These are phyloP conservation scores for Globisporangium solare DNA, from an alignment of 352 stramenopile genomes.

Conservation along the genomic window DNA sequence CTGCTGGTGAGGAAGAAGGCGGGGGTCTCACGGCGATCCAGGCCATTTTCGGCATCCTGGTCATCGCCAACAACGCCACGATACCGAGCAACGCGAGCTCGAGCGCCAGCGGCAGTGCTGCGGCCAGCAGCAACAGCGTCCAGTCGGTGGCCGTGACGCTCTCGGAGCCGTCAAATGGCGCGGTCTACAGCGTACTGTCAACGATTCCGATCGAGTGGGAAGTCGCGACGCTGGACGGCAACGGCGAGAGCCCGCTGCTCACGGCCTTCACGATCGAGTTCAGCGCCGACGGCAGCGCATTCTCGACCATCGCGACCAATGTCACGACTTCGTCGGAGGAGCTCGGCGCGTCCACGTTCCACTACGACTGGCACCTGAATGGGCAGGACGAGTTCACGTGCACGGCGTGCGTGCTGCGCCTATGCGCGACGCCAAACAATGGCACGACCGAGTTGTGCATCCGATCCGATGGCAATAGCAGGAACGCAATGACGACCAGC, in stretches of 20 bases:
- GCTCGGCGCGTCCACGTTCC: slow-evolving; percentile 17
- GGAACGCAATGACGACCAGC: too few relatives aligned
- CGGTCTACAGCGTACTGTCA: slow-evolving; percentile 38
- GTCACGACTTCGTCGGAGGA: slow-evolving; percentile 8
- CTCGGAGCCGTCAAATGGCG: slow-evolving; percentile 32
- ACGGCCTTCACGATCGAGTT: slow-evolving; percentile 40
- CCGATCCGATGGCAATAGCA: slow-evolving; percentile 33
- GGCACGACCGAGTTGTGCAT: slow-evolving; percentile 31
- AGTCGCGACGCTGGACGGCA: slow-evolving; percentile 21
- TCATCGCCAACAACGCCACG: slow-evolving; percentile 14
- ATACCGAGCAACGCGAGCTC: neutral
- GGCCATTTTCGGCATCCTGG: slow-evolving; percentile 33
- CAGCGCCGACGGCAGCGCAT: slow-evolving; percentile 31
- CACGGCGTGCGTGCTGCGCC: slow-evolving; percentile 36
- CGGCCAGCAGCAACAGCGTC: neutral
- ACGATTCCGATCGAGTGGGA: slow-evolving; percentile 39
- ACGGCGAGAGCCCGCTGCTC: slow-evolving; percentile 13
- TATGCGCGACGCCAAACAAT: slow-evolving; percentile 23
- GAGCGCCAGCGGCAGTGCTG: neutral
- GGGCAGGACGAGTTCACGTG: slow-evolving; percentile 35
- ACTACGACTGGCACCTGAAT: slow-evolving; percentile 42
- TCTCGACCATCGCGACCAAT: slow-evolving; percentile 26
- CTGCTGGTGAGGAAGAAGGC: neutral
- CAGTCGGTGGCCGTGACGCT: slow-evolving; percentile 26
- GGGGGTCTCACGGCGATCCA: slow-evolving; percentile 20